A percentile compares a stretch with the other conserved stretches of the same genome.
phyloP scores from a whole-genome alignment of 139 green algal genomes.

The Klebsormidium nitens region DNA sequence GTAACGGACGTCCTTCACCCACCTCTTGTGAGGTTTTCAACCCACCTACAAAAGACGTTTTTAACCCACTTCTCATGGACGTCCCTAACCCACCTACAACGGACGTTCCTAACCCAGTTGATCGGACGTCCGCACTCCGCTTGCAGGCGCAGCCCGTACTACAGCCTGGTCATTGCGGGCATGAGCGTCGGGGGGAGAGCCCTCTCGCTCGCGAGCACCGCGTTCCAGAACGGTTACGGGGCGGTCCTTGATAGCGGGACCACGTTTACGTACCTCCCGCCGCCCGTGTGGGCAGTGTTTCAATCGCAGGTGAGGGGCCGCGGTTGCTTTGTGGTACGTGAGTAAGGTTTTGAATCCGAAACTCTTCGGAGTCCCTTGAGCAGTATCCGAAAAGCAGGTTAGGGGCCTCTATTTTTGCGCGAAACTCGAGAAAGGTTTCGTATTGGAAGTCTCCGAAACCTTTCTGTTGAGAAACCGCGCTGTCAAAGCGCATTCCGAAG shows the following conservation, averaged over 20 bases:
- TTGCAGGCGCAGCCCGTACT: constrained; percentile 73
- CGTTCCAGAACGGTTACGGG: constrained; percentile 70
- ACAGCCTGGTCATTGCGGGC: constrained; percentile 60
- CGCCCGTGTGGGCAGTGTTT: constrained; percentile 59
- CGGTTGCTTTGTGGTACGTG: neutral
- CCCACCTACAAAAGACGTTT: too few relatives aligned
- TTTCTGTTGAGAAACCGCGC: neutral
- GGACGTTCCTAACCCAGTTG: too few relatives aligned
- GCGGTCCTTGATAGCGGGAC: constrained; percentile 90
- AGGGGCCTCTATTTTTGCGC: neutral
- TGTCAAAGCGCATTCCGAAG: too few relatives aligned
- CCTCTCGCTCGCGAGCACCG: neutral
- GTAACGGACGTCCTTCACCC: too few relatives aligned
- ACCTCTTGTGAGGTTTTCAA: too few relatives aligned
- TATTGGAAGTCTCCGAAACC: neutral
- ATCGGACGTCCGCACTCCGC: too few relatives aligned
- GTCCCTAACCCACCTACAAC: too few relatives aligned
- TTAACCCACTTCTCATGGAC: too few relatives aligned
- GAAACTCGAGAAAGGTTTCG: neutral
- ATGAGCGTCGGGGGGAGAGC: constrained; percentile 54
- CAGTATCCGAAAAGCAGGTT: neutral
- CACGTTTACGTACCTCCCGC: constrained; percentile 91
- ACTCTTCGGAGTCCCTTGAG: neutral
- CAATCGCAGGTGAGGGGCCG: constrained; percentile 20
- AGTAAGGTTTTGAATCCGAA: neutral